Base-by-base conservation (phyloP, 306 rosid species). In the Vicia faba region DNA sequence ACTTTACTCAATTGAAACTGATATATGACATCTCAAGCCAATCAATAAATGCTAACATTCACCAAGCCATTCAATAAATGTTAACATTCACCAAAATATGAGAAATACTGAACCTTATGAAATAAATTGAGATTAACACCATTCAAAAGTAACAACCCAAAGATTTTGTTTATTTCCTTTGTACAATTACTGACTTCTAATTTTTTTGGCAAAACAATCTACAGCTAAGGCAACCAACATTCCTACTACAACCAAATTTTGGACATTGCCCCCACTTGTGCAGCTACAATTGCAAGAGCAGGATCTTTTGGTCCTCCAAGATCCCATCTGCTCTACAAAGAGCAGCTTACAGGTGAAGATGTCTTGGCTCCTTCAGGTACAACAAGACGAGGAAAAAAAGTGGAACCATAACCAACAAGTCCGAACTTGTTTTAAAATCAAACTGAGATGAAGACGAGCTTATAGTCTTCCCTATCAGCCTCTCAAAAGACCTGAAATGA, bases 401-500 rank as follows among this genome's bases (percentile, higher is more conserved):
- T 40, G 84, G 86, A 86, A 83, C 83, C 83, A 84, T 86, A 85
- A 84, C 81, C 85, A 89, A 87, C 95, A 89, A 89, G 85, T 81
- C 79, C 14, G 85, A 84, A 87, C 95, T 85, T 82, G 87, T 87
- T 65, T 86, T 83, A 83, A 83, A 85, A 89, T 80, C 80, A 84
- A 84, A 92, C 92, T 74, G 89, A 89, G 87, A 89, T 64, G 86
- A 79, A 73, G 86, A 83, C 81, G 88, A 84, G 91, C 91, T 76
- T 80, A 87, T 76, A 56, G 72, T 84, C 86, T 83, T 81, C 83
- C 85, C 95, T 77, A 81, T 84, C 92, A 84, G 95, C 95, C 90
- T 77, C 98, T 87, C 86, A 80, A 78, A 78, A 49, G 61, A 87
- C 96, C 96, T 89, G 96, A 86, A 92, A 87, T 75, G 79, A 83